These are phyloP conservation scores for Zoysia matrella DNA, from an alignment of 202 grass and related monocot genomes.

Conservation along the genomic window DNA sequence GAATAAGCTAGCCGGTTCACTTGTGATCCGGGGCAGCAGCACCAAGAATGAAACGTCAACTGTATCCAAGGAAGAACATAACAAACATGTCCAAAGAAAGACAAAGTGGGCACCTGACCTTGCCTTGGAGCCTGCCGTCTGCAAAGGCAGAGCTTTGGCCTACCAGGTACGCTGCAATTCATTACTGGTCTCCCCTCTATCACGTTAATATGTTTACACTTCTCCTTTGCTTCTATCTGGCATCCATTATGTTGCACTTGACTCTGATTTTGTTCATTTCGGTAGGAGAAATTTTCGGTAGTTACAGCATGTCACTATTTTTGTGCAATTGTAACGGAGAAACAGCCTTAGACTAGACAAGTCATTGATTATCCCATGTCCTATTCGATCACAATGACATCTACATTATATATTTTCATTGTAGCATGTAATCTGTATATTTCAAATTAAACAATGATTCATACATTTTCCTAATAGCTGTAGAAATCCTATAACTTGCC, in stretches of 20 bases:
- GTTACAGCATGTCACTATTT: background rate
- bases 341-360: background rate
- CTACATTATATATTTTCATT: conserved; percentile 10
- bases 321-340: conserved; percentile 15
- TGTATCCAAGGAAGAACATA: conserved; percentile 48
- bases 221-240: background rate
- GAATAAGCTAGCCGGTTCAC: conserved; percentile 87
- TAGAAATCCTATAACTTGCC: background rate
- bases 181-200: background rate
- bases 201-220: background rate
- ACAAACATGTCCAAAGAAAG: conserved; percentile 68
- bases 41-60: conserved; percentile 53
- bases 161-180: conserved; percentile 64
- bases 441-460: conserved; percentile 16
- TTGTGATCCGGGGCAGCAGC: conserved; percentile 48
- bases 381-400: conserved; percentile 8
- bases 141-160: conserved; percentile 72
- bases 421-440: conserved; percentile 3
- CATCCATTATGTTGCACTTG: background rate
- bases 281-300: background rate
- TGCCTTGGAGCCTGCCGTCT: conserved; percentile 58
- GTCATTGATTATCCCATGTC: background rate
- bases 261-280: background rate
- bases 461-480: conserved; percentile 6
- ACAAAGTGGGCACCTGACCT: conserved; percentile 81